Base-by-base conservation (phyloP, 495 filamentous ascomycete species). In the Talaromyces thailandensis region DNA sequence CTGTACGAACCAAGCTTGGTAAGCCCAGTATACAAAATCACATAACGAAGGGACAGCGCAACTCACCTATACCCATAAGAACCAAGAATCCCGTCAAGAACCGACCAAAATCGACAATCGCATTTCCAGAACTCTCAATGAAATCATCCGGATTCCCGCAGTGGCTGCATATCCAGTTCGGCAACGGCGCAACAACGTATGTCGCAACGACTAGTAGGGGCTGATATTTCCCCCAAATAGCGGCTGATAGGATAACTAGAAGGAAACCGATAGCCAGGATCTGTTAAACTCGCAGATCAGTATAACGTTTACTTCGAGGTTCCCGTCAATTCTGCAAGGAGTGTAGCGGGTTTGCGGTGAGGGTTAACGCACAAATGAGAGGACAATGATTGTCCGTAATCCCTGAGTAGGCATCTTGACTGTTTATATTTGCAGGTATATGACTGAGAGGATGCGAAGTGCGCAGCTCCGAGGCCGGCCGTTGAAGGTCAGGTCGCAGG, bases 191-290 rank as follows among this genome's bases (percentile, higher is more conserved):
- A 68, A 98, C 70, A 63, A 96, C 83, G 78, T 97, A 98, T 63
- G 94, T 98, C 66, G 86, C 95, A 58, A 98, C 94, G 61, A 98
- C 94, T 51, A 97, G 82, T 64, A 98, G 81, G 28, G 94, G 90
- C 68, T 93, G 90, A 84, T 95, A 98, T 71, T 91, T 89, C 63
- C 91, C 81, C 81, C 86, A 98, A 58, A 98, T 88, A 31, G 95
- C 94, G 69, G 92, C 94, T 64, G 92, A 96, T 70, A 98, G 90
- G 77, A 98, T 98, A 51, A 98, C 93, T 64, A 98, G 92, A 69
- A 98, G 91, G 83, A 98, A 98, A 69, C 94, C 94, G 72, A 98
- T 94, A 63, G 95, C 95, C 61, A 98, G 91, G 70, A 98, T 84
- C 89, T 93, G 7, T 43, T 28, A 58, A 56, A 40, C 6, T 16